Evolutionary conservation across 2,329 filamentous ascomycete genomes (phyloP), one percentile per base, ranked within the genome.

Genomic region (Aspergillus luchuensis): DNA sequence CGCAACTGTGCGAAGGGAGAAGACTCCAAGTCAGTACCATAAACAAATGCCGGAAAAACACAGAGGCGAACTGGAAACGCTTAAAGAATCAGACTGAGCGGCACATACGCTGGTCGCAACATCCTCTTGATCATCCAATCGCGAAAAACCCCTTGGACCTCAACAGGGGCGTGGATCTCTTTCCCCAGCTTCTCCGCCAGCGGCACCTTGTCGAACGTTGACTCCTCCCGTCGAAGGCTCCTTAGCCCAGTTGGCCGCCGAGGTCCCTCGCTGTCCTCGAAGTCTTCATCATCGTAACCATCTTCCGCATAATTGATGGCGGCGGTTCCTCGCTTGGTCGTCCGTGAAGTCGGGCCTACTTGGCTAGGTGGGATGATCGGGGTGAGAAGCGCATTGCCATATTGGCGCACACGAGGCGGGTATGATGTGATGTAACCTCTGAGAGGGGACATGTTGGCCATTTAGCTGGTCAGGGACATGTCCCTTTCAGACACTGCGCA

Each of bases 221-320:
- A 80, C 67, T 96, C 92, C 70, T 93, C 90, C 68, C 90, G 87
- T 70, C 92, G 87, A 71, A 93, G 77, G 71, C 90, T 97, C 68
- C 93, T 89, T 76, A 97, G 76, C 5, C 93, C 92, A 0, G 92
- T 96, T 11, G 91, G 86, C 59, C 86, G 81, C 63, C 87, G 81
- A 23, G 85, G 90, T 2, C 89, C 89, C 64, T 94, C 88, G 65
- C 91, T 81, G 39, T 82, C 81, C 39, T 82, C 81, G 65, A 82
- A 83, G 71, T 94, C 81, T 41, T 82, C 81, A 63, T 89, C 92
- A 67, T 97, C 94, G 72, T 89, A 96, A 50, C 93, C 93, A 75
- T 98, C 94, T 75, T 99, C 95, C 23, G 95, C 94, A 74, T 99
- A 99, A 80, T 97, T 99, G 79, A 98, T 95, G 65, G 94, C 91